Base-by-base conservation (phyloP, 106 monocot genomes). In the Posidonia australis region DNA sequence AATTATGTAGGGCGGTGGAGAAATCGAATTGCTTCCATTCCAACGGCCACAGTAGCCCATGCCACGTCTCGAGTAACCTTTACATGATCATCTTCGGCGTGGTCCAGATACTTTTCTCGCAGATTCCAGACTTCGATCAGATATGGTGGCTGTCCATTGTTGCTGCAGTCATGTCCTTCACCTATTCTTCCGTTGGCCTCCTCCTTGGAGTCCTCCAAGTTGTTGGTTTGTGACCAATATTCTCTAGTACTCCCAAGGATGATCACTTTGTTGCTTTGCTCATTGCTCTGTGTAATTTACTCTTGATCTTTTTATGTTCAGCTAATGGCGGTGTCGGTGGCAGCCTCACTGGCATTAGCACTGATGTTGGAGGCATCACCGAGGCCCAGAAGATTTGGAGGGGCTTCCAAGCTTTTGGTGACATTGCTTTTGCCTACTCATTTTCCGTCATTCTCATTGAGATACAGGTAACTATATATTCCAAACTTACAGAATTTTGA, bases 361-460 rank as follows among this genome's bases (percentile, higher is more conserved):
- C 81, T 17, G 88, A 84, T 29, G 65, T 84, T 58, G 77, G 75
- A 51, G 49, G 14, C 49, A 69, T 81, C 47, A 61, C 68, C 36
- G 46, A 67, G 65, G 66, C 66, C 47, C 30, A 77, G 20, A 81
- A 81, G 69, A 65, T 81, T 0, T 81, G 81, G 81, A n/a, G 77
- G 11, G 69, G 60, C 43, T 68, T 81, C 13, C 81, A 81, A 19
- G 81, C 81, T 18, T 70, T 81, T 13, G 81, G 81, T 16, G 70
- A 81, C 73, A 81, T 81, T 2, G 81, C 81, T 31, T 81, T 81
- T 29, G 81, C 81, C 60, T 81, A 81, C 62, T 77, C 81, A 13
- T 81, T 77, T 60, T 77, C 81, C 65, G 43, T 81, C 42, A 77
- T 81, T 64, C 77, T 81, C 59, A 81, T 81, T n/a, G 81, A 81